phyloP scores from a whole-genome alignment of 257 asterid species.

The Solanum appendiculatum region DNA sequence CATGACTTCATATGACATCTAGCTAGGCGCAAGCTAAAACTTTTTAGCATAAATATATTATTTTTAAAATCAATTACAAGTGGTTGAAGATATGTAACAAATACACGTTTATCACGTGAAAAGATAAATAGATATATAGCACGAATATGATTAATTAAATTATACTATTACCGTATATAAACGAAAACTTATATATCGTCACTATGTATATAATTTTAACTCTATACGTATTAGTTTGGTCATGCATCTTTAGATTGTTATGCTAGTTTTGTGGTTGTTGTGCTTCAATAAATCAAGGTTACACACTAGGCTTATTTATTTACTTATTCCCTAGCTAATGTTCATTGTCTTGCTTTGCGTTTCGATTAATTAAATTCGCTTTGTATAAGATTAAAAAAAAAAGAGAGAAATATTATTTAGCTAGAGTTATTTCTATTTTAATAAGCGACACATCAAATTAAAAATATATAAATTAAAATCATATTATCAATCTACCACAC shows the following conservation, averaged over 20 bases:
- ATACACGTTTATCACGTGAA: neutral
- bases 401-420: fast-evolving
- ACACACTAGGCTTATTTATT: neutral
- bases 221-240: neutral
- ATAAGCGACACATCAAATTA: no score
- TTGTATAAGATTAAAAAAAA: no score
- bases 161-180: no score
- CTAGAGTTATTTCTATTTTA: no score
- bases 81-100: neutral
- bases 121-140: neutral
- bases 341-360: neutral
- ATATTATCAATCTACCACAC: no score
- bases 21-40: neutral
- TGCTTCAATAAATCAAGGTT: neutral
- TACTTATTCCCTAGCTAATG: no score
- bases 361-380: no score
- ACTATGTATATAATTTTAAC: neutral
- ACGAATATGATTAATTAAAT: neutral
- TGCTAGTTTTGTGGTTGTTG: neutral
- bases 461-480: no score
- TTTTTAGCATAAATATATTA: neutral
- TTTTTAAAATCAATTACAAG: neutral
- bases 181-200: neutral
- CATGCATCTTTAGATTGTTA: neutral
- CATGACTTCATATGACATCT: no score